Evolutionary conservation across 2,329 filamentous ascomycete species (phyloP).

Genomic region (Aspergillus eucalypticola): DNA sequence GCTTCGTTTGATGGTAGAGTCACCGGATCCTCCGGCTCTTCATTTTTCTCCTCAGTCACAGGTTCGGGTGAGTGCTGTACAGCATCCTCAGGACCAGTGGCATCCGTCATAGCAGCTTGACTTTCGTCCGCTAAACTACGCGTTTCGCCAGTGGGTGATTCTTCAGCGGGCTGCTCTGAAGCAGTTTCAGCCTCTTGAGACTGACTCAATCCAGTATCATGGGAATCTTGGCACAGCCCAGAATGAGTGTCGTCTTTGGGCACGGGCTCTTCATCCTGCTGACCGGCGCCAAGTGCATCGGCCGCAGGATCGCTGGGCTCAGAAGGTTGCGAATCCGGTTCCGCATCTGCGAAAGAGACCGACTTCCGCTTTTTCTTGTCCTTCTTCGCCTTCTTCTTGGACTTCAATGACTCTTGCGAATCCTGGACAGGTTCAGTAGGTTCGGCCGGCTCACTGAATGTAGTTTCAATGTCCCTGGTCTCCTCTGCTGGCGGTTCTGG

Average conservation of each 20-base stretch:
- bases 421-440: constrained; percentile 13
- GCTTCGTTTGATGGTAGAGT: neutral
- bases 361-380: constrained; percentile 34
- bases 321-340: constrained; percentile 7
- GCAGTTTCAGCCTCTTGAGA: neutral
- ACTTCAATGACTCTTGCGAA: constrained; percentile 14
- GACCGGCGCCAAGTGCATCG: neutral
- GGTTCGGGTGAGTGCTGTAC: neutral
- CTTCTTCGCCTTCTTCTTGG: constrained; percentile 47
- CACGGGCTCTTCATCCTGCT: neutral
- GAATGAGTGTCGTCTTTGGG: neutral
- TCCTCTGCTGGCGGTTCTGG: neutral
- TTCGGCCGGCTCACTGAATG: neutral
- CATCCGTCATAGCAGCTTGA: neutral
- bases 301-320: constrained; percentile 8
- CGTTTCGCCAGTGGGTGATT: neutral
- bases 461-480: constrained; percentile 3
- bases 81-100: neutral
- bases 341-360: constrained; percentile 28
- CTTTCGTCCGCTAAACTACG: neutral
- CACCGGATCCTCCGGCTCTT: neutral
- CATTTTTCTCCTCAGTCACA: neutral
- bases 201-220: neutral
- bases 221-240: neutral
- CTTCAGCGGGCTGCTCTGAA: neutral